Evolutionary conservation across 805 yeast species (phyloP), one percentile per base, ranked within the genome.

Genomic region (Saccharomycopsis sp.): DNA sequence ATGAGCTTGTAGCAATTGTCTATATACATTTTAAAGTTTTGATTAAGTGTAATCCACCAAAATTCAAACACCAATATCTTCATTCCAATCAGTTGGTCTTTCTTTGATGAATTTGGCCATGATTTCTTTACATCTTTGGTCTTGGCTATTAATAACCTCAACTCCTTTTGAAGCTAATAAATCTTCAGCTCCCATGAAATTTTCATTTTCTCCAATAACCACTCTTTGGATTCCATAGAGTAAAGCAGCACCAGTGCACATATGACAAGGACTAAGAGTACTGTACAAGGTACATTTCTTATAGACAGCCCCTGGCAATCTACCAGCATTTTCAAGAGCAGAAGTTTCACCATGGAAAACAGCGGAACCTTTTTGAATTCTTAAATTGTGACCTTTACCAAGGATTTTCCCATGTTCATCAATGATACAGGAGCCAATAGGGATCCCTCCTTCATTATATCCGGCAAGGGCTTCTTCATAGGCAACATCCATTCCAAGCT

Each of bases 221-320:
- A 85, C 80, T 48, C 96, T 70, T 52, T 79, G 78, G 50, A 89
- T 71, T 31, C 95, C 95, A 62, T 87, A 89, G 69, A 89, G 66
- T 39, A 89, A 54, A 48, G 89, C 82, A 4, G 96, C 94, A 17
- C 97, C 97, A 3, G 92, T 74, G 58, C 97, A 89, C 96, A 89
- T 89, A 50, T 78, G 71, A 58, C 97, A 89, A 3, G 97, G 96
- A 5, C 95, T 83, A 49, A 89, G 64, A 0, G 96, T 83, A 23
- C 96, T 87, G 62, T 87, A 89, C 72, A 86, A 72, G 39, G 97
- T 92, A 51, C 95, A 81, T 47, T 78, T 70, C 53, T 80, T 82
- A 64, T 89, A 89, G 14, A 72, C 74, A 18, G 69, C 67, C 3
- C 88, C 96, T 18, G 79, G 77, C 42, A 92, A 66, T 53, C 97